Evolutionary conservation across 2,329 filamentous ascomycete genomes (phyloP).

Genomic region (Arthrobotrys sinensis): DNA sequence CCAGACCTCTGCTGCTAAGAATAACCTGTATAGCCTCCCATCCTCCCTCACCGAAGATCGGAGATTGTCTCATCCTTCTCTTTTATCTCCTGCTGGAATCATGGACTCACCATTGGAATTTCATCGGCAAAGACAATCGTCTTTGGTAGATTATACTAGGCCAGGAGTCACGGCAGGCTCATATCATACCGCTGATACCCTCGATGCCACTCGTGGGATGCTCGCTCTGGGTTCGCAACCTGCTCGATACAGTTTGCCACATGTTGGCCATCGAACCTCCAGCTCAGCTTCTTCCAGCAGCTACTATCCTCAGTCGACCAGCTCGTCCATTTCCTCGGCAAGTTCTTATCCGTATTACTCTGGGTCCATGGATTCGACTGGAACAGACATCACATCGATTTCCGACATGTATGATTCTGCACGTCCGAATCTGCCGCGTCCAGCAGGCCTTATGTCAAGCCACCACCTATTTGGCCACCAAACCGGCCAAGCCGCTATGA

Average conservation of each 20-base stretch:
- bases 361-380: slow-evolving; percentile 84
- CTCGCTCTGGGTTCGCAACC: slow-evolving; percentile 85
- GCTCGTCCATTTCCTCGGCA: slow-evolving; percentile 88
- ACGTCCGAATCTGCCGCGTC: slow-evolving; percentile 76
- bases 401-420: slow-evolving; percentile 69
- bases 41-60: slow-evolving; percentile 70
- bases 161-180: slow-evolving; percentile 72
- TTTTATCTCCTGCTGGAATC: slow-evolving; percentile 71
- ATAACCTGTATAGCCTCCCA: slow-evolving; percentile 61
- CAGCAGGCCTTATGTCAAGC: slow-evolving; percentile 74
- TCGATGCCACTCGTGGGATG: slow-evolving; percentile 95
- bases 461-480: slow-evolving; percentile 67
- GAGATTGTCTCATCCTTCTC: slow-evolving; percentile 89
- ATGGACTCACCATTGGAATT: slow-evolving; percentile 66
- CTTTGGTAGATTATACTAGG: slow-evolving; percentile 76
- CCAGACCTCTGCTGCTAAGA: slow-evolving; percentile 36
- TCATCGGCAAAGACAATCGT: slow-evolving; percentile 72
- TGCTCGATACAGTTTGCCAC: slow-evolving; percentile 40
- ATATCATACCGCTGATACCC: slow-evolving; percentile 81
- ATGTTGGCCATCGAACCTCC: slow-evolving; percentile 81
- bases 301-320: slow-evolving; percentile 84
- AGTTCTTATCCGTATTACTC: slow-evolving; percentile 88
- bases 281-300: slow-evolving; percentile 79
- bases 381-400: slow-evolving; percentile 91
- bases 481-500: slow-evolving; percentile 87